phyloP scores from a whole-genome alignment of 129 eudicot species.

The Smallanthus sonchifolius region DNA sequence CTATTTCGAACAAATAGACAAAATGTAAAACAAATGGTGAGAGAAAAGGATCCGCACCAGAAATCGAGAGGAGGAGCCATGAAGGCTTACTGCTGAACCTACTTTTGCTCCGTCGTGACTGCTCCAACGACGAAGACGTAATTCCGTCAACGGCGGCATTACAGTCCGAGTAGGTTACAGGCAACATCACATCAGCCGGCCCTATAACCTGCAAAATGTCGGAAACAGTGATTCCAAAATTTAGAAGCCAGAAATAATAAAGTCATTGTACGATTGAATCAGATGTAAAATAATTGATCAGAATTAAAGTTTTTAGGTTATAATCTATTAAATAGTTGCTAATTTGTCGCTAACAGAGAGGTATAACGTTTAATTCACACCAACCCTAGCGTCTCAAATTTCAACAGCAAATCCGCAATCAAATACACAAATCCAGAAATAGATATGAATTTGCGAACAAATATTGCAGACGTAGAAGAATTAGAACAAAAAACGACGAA shows the following conservation, averaged over 20 bases:
- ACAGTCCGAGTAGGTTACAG: conserved; percentile 2
- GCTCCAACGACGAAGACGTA: background rate
- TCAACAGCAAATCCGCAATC: conserved; percentile 4
- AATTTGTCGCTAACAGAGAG: background rate
- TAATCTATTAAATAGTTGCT: background rate
- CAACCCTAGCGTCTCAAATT: background rate
- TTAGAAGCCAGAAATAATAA: background rate
- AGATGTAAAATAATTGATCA: conserved; percentile 9
- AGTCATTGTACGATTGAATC: conserved; percentile 11
- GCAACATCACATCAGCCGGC: conserved; percentile 28
- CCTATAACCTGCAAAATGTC: conserved; percentile 25
- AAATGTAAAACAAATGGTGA: no score
- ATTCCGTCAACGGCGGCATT: conserved; percentile 14
- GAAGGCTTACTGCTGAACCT: conserved; percentile 33
- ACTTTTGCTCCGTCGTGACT: conserved; percentile 29
- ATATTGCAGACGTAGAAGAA: conserved; percentile 13
- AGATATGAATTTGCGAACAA: conserved; percentile 27
- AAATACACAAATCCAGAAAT: conserved; percentile 2
- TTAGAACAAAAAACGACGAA: conserved; percentile 13
- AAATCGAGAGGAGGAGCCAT: conserved; percentile 35
- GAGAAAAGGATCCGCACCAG: conserved; percentile 19
- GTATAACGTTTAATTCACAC: no score
- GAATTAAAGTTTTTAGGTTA: background rate
- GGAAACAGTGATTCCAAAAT: conserved; percentile 23
- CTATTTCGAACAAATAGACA: background rate